Evolutionary conservation across 139 green algal species (phyloP).

Genomic region (Coccomyxa sp.): DNA sequence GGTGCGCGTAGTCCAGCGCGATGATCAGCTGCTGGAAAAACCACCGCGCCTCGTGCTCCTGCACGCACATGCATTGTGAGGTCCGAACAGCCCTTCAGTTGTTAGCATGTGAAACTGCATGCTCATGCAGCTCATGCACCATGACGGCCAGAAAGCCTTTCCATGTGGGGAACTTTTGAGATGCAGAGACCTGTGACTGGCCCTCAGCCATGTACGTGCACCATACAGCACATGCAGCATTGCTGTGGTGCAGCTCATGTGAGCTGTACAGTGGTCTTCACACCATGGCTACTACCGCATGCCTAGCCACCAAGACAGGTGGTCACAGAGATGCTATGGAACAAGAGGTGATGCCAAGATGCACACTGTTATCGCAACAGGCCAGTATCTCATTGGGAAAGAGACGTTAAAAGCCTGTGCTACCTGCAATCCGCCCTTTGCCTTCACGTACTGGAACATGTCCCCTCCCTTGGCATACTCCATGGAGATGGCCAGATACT

Average conservation of each 20-base stretch:
- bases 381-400: too few relatives aligned
- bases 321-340: too few relatives aligned
- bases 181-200: too few relatives aligned
- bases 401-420: conserved; percentile 12
- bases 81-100: background rate
- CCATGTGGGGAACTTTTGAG: too few relatives aligned
- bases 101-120: background rate
- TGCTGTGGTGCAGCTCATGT: too few relatives aligned
- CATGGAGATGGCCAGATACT: conserved; percentile 89
- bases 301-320: too few relatives aligned
- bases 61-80: background rate
- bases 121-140: background rate
- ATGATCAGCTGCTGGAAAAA: conserved; percentile 84
- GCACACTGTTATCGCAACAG: too few relatives aligned
- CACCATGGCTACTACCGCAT: too few relatives aligned
- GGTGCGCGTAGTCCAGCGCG: conserved; percentile 68
- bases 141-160: background rate
- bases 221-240: too few relatives aligned
- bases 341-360: too few relatives aligned
- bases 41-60: conserved; percentile 34
- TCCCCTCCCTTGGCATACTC: conserved; percentile 82
- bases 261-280: too few relatives aligned
- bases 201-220: too few relatives aligned
- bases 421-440: conserved; percentile 42
- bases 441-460: conserved; percentile 75